Percentiles rank a stretch among this genome's conserved stretches.
These are phyloP conservation scores for Colletotrichum chlorophyti DNA, from an alignment of 2,329 filamentous ascomycete species.

Conservation along the genomic window DNA sequence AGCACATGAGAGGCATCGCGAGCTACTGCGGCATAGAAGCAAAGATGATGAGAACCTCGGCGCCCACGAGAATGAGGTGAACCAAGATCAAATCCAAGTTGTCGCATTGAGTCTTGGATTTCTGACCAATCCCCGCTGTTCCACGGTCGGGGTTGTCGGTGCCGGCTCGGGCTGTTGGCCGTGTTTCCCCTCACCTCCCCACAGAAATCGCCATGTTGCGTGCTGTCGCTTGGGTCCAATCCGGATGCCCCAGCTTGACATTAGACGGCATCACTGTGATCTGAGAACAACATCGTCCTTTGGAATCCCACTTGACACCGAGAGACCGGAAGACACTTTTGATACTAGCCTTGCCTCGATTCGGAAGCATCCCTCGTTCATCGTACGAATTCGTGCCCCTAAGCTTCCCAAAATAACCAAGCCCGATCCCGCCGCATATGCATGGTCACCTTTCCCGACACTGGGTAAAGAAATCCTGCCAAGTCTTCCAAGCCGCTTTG, in stretches of 20 bases:
- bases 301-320: not conserved
- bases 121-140: too few species aligned
- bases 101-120: too few species aligned
- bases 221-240: not conserved
- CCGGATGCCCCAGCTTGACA: not conserved
- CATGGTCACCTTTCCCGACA: not conserved
- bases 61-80: too few species aligned
- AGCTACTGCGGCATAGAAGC: too few species aligned
- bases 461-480: not conserved
- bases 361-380: not conserved
- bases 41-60: too few species aligned
- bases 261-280: not conserved
- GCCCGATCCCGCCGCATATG: not conserved
- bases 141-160: not conserved
- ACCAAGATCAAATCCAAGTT: too few species aligned
- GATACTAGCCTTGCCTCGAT: not conserved
- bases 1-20: too few species aligned
- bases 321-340: not conserved
- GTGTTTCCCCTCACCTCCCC: slow-evolving; percentile 3
- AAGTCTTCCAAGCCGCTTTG: not conserved
- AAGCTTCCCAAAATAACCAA: not conserved
- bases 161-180: slow-evolving; percentile 18
- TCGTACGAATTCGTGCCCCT: not conserved
- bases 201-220: not conserved
- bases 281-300: not conserved